Base-by-base conservation (phyloP, 2,329 filamentous ascomycete genomes). In the Cladosporium phlei region DNA sequence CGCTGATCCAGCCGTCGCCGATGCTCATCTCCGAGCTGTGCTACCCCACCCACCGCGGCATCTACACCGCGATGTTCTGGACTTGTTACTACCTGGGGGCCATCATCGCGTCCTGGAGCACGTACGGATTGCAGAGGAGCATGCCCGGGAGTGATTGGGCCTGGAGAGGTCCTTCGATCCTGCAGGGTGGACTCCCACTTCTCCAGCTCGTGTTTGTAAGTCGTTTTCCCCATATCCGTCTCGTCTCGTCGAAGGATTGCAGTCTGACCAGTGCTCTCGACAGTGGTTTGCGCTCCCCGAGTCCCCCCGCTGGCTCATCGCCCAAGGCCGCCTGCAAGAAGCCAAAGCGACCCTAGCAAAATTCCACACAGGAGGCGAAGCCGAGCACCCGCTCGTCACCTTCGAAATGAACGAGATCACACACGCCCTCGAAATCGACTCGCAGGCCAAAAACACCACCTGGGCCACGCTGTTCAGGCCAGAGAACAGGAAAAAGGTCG, bases 341-440 rank as follows among this genome's bases (percentile, higher is more conserved):
- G 82, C 82, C 1, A 69, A 82, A 7, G 62, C 69, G 2, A 75
- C 81, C 9, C 70, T 85, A 4, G 72, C 74, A 42, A 77, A 79
- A 25, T 47, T 25, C 16, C 45, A 47, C 28, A 37, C 45, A n/a
- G 82, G 45, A 5, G 52, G 52, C n/a, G 48, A 55, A 34, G 53
- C 53, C 2, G 61, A 68, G 29, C 77, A 73, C 0, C 62, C 71
- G 5, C 70, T 80, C 10, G 76, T 80, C 22, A 69, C 70, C 45
- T 76, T 76, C 5, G 80, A 83, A 56, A 75, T 81, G 56, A 72
- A 72, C 0, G 77, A 83, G 59, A 83, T 83, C 53, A 66, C 73
- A 40, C 69, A 72, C 3, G 78, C 78, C 0, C 75, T 81, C 57
- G 68, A 34, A n/a, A 10, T 24, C 11, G 45, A 47, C 21, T 25